Evolutionary conservation across 805 yeast species (phyloP), one percentile per base, ranked within the genome.

Genomic region (Myxozyma sirexii): DNA sequence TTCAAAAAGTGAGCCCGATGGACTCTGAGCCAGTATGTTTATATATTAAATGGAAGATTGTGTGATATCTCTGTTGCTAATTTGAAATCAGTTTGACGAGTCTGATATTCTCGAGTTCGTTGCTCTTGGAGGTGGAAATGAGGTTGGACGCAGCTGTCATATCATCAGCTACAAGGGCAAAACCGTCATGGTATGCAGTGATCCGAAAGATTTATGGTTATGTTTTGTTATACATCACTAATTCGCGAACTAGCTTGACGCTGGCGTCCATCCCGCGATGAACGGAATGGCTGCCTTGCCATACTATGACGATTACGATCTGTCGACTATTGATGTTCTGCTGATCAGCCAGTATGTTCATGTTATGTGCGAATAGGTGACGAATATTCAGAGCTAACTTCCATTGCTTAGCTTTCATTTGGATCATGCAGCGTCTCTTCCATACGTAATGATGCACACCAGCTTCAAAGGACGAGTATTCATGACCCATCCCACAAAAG

Each of bases 401-500:
- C 41, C 10, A 13, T 37, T 1, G 23, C 19, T 15, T 42, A 68
- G 69, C 74, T 94, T 94, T 79, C 99, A 94, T 74, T 79, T 94
- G 71, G 99, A 94, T 72, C 99, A 94, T 74, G 98, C 98, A 0
- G 99, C 98, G 0, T 90, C 97, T 0, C 79, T 94, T 57, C 99
- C 99, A 0, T 94, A 92, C 70, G 98, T 94, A 46, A 91, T 94
- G 97, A 97, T 91, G 69, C 96, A 91, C 69, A 94, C 99, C 0
- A 88, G 82, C 65, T 94, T 94, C 78, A 86, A 84, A 70, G 99
- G 99, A 1, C 82, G 97, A 50, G 99, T 94, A 4, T 93, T 93
- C 73, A 94, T 94, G 99, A 94, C 99, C 31, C 97, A 94, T 74
- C 98, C 99, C 4, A 94, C 99, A 0, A 94, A 94, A 76, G 98